phyloP scores from a whole-genome alignment of 305 asterid genomes.

The Ilex paraguariensis region DNA sequence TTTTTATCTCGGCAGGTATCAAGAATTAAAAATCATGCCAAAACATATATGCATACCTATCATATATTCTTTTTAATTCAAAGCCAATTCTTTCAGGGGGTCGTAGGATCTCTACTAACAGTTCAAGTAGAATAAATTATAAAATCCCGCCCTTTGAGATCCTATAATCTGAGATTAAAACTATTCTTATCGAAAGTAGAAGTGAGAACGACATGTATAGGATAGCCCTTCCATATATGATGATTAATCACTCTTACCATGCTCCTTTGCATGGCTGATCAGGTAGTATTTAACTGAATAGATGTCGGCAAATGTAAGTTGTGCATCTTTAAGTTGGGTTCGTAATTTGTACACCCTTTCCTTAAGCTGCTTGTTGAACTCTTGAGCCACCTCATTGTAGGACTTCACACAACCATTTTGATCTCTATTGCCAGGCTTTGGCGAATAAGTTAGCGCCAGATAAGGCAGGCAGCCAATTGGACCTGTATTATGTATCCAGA shows the following conservation, averaged over 20 bases:
- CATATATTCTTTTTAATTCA: too few relatives aligned
- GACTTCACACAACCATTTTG: slow-evolving; percentile 21
- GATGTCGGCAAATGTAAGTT: slow-evolving; percentile 13
- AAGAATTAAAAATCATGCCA: too few relatives aligned
- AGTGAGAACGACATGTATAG: too few relatives aligned
- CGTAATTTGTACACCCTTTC: slow-evolving; percentile 8
- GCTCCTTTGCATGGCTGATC: slow-evolving; percentile 10
- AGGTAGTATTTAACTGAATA: slow-evolving; percentile 18
- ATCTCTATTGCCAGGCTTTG: slow-evolving; percentile 12
- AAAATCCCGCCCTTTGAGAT: too few relatives aligned
- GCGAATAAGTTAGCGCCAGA: slow-evolving; percentile 10
- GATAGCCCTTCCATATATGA: too few relatives aligned
- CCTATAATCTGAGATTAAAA: too few relatives aligned
- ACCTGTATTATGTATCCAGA: slow-evolving; percentile 34
- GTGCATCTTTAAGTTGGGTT: slow-evolving; percentile 11
- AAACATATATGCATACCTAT: too few relatives aligned
- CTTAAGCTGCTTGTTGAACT: slow-evolving; percentile 25
- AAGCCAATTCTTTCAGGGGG: too few relatives aligned
- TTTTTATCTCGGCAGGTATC: too few relatives aligned
- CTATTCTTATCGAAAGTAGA: too few relatives aligned
- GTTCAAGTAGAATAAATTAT: too few relatives aligned
- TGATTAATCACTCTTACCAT: slow-evolving; percentile 7
- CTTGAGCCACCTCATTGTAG: slow-evolving; percentile 21
- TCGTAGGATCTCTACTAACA: too few relatives aligned
- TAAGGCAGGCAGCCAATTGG: slow-evolving; percentile 30